A percentile compares a stretch with the other conserved stretches of the same genome.
Conservation (phyloP, 139 green algal species). For the Bryopsis sp. region DNA sequence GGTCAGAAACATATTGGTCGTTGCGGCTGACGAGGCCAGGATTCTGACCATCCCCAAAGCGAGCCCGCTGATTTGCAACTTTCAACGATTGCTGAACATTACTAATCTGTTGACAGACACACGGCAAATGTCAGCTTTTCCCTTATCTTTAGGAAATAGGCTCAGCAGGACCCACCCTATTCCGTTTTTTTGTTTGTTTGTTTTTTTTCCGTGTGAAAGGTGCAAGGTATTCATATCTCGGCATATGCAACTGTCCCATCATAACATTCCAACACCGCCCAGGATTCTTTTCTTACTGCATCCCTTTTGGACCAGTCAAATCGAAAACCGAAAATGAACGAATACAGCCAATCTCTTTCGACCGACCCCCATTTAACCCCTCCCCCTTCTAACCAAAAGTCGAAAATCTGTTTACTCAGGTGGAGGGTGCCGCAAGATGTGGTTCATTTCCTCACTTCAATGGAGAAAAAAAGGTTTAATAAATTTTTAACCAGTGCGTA, state of each 20-base stretch:
- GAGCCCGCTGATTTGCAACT: neutral
- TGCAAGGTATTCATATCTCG: too few relatives aligned
- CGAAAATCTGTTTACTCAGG: neutral
- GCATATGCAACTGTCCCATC: too few relatives aligned
- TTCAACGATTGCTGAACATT: constrained; percentile 17
- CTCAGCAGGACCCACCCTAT: too few relatives aligned
- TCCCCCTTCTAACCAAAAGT: neutral
- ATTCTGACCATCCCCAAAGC: neutral
- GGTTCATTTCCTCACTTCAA: neutral
- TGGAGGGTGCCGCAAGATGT: neutral
- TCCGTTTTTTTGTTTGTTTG: too few relatives aligned
- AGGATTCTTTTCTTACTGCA: too few relatives aligned
- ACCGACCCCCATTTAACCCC: too few relatives aligned
- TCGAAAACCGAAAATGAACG: too few relatives aligned
- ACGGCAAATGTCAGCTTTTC: neutral
- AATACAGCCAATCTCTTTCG: too few relatives aligned
- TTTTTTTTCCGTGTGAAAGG: too few relatives aligned
- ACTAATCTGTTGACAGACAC: constrained; percentile 14
- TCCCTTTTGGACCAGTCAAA: too few relatives aligned
- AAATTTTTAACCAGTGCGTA: neutral
- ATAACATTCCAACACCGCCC: too few relatives aligned
- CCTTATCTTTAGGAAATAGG: too few relatives aligned
- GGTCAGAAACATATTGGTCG: constrained; percentile 5
- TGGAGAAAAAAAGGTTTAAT: neutral
- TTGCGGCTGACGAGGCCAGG: neutral